phyloP scores from a whole-genome alignment of 345 rosid species.

The Ceriops zippeliana region DNA sequence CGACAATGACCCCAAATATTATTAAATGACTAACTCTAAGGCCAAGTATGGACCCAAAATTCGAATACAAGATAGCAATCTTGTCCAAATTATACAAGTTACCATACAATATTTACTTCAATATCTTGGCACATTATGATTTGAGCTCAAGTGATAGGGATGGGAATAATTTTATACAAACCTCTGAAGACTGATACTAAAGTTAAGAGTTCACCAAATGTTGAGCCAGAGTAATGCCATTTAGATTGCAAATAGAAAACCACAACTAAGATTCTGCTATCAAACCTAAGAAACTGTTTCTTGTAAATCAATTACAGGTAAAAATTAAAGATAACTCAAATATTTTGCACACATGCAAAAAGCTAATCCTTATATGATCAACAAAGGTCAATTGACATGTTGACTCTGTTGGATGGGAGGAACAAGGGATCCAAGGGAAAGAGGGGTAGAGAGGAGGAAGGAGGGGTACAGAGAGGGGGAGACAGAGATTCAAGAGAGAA shows the following conservation, averaged over 20 bases:
- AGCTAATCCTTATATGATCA: no score
- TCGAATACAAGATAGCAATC: background rate
- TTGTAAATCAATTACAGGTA: background rate
- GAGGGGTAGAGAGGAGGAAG: no score
- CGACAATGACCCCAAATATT: constrained; percentile 4
- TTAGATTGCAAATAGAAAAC: background rate
- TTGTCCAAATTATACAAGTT: background rate
- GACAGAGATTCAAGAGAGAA: no score
- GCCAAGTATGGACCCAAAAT: background rate
- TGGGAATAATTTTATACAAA: no score
- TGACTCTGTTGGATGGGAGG: no score
- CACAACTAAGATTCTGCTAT: background rate
- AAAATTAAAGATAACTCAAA: background rate
- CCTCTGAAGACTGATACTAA: no score
- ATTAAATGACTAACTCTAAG: background rate
- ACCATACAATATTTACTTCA: background rate
- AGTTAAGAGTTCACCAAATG: background rate
- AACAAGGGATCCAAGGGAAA: no score
- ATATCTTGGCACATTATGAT: background rate
- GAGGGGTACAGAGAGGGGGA: no score
- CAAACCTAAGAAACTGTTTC: background rate
- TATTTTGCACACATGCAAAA: no score
- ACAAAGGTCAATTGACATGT: no score
- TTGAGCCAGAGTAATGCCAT: background rate
- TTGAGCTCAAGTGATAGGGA: no score